A percentile compares a stretch with the other conserved stretches of the same genome.
Conservation (phyloP, 2,329 filamentous ascomycete species). For the Pseudopithomyces chartarum region DNA sequence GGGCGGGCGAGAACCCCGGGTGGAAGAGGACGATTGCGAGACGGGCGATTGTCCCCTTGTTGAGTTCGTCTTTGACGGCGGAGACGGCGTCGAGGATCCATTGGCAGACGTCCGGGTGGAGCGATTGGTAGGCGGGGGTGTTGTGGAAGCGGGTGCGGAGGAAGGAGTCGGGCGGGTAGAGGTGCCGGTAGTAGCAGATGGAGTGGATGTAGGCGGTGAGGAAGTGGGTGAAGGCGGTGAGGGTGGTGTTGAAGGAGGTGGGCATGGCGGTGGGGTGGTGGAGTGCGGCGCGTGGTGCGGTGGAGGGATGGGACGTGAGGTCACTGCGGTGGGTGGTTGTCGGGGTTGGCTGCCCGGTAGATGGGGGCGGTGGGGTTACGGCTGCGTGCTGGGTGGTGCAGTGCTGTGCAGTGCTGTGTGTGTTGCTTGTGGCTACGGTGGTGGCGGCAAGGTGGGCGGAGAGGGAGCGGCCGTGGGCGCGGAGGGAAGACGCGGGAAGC, state of each 20-base stretch:
- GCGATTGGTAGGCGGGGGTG: conserved; percentile 80
- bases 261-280: conserved; percentile 15
- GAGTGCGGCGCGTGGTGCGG: too few species aligned
- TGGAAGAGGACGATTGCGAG: conserved; percentile 63
- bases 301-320: too few species aligned
- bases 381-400: too few species aligned
- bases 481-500: too few species aligned
- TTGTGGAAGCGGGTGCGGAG: conserved; percentile 81
- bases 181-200: conserved; percentile 77
- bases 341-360: too few species aligned
- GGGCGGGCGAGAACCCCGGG: conserved; percentile 37
- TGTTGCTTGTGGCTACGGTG: too few species aligned
- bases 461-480: too few species aligned
- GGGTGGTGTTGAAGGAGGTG: conserved; percentile 53
- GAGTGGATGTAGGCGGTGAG: conserved; percentile 83
- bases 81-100: conserved; percentile 84
- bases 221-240: conserved; percentile 76
- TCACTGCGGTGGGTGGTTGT: too few species aligned
- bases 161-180: conserved; percentile 81
- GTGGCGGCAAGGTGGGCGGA: too few species aligned
- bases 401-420: too few species aligned
- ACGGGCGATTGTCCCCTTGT: conserved; percentile 58
- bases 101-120: conserved; percentile 81
- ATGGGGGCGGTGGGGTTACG: too few species aligned
- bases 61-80: conserved; percentile 72